Conservation (phyloP, 2,329 filamentous ascomycete genomes). For the Diplodia mutila region DNA sequence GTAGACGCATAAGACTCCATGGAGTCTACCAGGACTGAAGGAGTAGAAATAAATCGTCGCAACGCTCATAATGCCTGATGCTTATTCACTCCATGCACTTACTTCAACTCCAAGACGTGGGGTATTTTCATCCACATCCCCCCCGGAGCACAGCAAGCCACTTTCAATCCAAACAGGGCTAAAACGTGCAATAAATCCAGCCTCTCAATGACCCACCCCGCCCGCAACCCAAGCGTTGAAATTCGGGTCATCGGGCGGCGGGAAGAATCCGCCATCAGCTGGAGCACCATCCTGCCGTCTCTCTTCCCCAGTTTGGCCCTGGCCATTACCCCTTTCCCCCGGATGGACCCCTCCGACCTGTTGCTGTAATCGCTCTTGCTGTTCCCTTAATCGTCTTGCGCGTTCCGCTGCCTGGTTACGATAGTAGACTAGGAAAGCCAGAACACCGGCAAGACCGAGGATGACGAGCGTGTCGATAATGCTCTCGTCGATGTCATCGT, state of each 20-base stretch:
- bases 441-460: slow-evolving; percentile 71
- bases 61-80: background rate
- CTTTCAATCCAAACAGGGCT: background rate
- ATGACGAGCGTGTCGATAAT: slow-evolving; percentile 85
- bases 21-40: background rate
- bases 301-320: slow-evolving; percentile 37
- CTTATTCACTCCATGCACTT: background rate
- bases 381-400: slow-evolving; percentile 34
- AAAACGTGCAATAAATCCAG: background rate
- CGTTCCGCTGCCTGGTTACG: slow-evolving; percentile 63
- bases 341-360: background rate
- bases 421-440: slow-evolving; percentile 82
- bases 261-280: slow-evolving; percentile 62
- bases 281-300: slow-evolving; percentile 39
- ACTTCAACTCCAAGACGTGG: background rate
- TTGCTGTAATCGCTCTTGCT: slow-evolving; percentile 37
- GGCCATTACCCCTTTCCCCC: background rate
- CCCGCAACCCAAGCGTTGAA: slow-evolving; percentile 70
- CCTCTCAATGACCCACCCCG: slow-evolving; percentile 62
- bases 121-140: background rate
- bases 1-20: background rate
- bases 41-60: background rate
- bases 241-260: slow-evolving; percentile 68
- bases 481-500: slow-evolving; percentile 71
- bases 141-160: background rate